Conservation (phyloP, 495 filamentous ascomycete genomes). For the Hyphodiscus hymeniophilus region DNA sequence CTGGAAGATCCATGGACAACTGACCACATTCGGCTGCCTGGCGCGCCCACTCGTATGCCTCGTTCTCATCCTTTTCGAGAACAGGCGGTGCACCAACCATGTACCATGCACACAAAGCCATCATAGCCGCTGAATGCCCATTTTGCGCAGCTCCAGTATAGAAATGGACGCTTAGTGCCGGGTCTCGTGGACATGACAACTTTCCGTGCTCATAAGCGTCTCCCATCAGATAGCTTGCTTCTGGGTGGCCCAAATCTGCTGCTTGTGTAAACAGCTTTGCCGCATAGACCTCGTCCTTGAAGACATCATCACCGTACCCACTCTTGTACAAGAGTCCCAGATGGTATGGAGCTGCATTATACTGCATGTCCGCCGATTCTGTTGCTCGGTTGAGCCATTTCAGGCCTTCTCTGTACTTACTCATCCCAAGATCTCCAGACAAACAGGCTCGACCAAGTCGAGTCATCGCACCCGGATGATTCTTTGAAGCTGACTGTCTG, state of each 20-base stretch:
- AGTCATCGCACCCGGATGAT: slow-evolving; percentile 90
- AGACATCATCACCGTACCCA: slow-evolving; percentile 87
- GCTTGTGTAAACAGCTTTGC: slow-evolving; percentile 92
- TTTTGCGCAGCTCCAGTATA: slow-evolving; percentile 86
- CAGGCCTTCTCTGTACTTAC: slow-evolving; percentile 82
- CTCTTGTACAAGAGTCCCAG: slow-evolving; percentile 79
- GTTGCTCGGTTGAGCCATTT: slow-evolving; percentile 95
- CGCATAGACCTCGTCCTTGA: slow-evolving; percentile 81
- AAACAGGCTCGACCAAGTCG: slow-evolving; percentile 87
- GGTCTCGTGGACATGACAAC: slow-evolving; percentile 79
- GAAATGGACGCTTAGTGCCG: slow-evolving; percentile 92
- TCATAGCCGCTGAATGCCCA: slow-evolving; percentile 87
- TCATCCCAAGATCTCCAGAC: slow-evolving; percentile 76
- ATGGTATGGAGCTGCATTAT: slow-evolving; percentile 89
- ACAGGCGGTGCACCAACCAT: slow-evolving; percentile 91
- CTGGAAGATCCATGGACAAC: slow-evolving; percentile 21
- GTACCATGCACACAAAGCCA: slow-evolving; percentile 98
- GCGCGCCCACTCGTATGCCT: slow-evolving; percentile 94
- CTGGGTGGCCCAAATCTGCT: slow-evolving; percentile 80
- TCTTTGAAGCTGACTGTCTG: slow-evolving; percentile 81
- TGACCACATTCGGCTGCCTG: slow-evolving; percentile 78
- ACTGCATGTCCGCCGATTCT: slow-evolving; percentile 81
- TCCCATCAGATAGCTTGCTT: slow-evolving; percentile 82
- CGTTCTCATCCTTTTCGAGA: slow-evolving; percentile 87
- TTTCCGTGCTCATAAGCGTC: slow-evolving; percentile 94